A percentile compares a stretch with the other conserved stretches of the same genome.
Conservation (phyloP, 352 stramenopile genomes). For the Pythium diclinum region DNA sequence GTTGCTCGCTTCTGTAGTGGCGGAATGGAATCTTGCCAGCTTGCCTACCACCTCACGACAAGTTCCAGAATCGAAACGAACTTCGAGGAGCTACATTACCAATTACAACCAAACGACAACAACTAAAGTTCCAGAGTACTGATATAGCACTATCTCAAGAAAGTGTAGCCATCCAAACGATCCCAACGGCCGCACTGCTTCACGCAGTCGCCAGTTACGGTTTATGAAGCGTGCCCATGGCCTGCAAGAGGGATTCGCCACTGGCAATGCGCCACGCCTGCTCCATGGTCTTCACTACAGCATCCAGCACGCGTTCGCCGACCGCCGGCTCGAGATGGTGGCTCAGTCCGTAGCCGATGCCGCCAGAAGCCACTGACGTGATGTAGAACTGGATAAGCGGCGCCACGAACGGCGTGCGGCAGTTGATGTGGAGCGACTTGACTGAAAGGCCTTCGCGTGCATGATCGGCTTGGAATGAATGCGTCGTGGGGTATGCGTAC, state of each 20-base stretch:
- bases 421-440: constrained; percentile 16
- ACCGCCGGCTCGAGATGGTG: constrained; percentile 15
- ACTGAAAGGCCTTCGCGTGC: background rate
- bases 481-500: constrained; percentile 8
- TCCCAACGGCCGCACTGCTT: background rate
- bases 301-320: background rate
- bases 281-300: constrained; percentile 1
- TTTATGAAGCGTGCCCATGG: background rate
- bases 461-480: background rate
- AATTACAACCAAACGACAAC: constrained; percentile 3
- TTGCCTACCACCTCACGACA: background rate
- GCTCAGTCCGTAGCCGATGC: constrained; percentile 18
- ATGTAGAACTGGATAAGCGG: constrained; percentile 23
- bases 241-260: background rate
- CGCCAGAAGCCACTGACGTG: constrained; percentile 2
- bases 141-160: background rate
- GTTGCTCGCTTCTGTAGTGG: background rate
- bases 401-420: constrained; percentile 9
- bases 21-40: constrained; percentile 1
- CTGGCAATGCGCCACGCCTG: background rate
- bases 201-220: too few species aligned
- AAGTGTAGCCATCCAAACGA: background rate
- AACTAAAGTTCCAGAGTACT: background rate
- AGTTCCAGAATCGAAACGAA: constrained; percentile 13
- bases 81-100: constrained; percentile 6